These are phyloP conservation scores for Populus simonii DNA, from an alignment of 345 rosid species.

Conservation along the genomic window DNA sequence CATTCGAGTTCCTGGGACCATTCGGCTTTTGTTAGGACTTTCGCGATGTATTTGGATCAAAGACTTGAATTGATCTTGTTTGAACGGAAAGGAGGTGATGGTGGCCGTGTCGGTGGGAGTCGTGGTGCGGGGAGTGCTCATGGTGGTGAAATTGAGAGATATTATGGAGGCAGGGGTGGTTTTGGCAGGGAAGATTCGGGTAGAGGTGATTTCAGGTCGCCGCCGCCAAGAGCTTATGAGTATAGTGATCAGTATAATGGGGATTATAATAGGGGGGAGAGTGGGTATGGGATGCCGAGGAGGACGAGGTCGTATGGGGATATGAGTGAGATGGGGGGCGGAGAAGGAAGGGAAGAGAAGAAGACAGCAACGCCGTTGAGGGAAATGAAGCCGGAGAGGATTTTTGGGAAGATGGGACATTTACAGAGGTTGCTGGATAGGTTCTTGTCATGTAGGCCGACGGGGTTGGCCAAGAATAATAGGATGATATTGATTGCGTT, in stretches of 20 bases:
- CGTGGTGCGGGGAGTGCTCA: constrained; percentile 24
- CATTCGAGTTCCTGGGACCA: constrained; percentile 97
- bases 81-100: constrained; percentile 48
- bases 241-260: constrained; percentile 42
- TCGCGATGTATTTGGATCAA: constrained; percentile 76
- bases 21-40: constrained; percentile 70
- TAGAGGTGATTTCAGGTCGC: constrained; percentile 56
- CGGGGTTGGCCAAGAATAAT: constrained; percentile 67
- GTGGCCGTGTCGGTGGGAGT: constrained; percentile 29
- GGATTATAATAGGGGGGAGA: constrained; percentile 37
- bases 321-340: constrained; percentile 26
- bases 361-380: constrained; percentile 53
- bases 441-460: constrained; percentile 76
- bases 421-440: constrained; percentile 82
- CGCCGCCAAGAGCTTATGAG: constrained; percentile 57
- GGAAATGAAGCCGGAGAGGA: constrained; percentile 74
- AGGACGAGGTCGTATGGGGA: constrained; percentile 80
- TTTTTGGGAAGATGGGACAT: constrained; percentile 80
- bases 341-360: constrained; percentile 27
- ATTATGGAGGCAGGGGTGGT: constrained; percentile 41
- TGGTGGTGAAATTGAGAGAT: constrained; percentile 37
- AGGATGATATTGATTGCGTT: constrained; percentile 73
- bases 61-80: constrained; percentile 55
- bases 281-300: constrained; percentile 43
- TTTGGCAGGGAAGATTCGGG: constrained; percentile 28